These are phyloP conservation scores for Ophiosphaerella korrae DNA, from an alignment of 2,329 filamentous ascomycete genomes.

Conservation along the genomic window DNA sequence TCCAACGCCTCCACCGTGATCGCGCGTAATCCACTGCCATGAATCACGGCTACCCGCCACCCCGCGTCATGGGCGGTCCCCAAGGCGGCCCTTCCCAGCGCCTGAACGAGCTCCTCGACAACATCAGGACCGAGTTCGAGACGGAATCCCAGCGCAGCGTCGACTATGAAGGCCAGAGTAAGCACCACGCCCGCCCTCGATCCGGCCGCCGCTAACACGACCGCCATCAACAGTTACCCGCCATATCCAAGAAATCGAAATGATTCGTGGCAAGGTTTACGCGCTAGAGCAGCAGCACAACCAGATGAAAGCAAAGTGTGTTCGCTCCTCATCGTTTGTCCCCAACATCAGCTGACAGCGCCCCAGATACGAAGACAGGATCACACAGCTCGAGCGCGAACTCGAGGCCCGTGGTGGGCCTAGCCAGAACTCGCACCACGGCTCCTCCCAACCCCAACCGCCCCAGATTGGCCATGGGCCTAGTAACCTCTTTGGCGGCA, in stretches of 20 bases:
- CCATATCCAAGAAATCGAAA: slow-evolving; percentile 93
- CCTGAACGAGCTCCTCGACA: slow-evolving; percentile 88
- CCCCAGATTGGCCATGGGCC: slow-evolving; percentile 84
- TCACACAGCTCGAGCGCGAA: slow-evolving; percentile 82
- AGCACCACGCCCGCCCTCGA: slow-evolving; percentile 51
- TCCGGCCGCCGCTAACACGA: background rate
- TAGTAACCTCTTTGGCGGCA: slow-evolving; percentile 90
- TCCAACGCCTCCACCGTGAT: slow-evolving; percentile 9
- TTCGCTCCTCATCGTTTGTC: slow-evolving; percentile 12
- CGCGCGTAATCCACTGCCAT: slow-evolving; percentile 55
- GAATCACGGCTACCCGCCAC: slow-evolving; percentile 71
- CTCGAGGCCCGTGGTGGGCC: slow-evolving; percentile 74
- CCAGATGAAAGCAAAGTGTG: slow-evolving; percentile 88
- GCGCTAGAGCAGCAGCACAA: slow-evolving; percentile 89
- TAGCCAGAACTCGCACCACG: slow-evolving; percentile 74
- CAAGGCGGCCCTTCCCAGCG: slow-evolving; percentile 68
- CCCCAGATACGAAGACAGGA: slow-evolving; percentile 90
- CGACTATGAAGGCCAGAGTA: slow-evolving; percentile 93
- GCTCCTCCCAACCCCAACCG: slow-evolving; percentile 82
- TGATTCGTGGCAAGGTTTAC: slow-evolving; percentile 91
- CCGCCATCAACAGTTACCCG: slow-evolving; percentile 68
- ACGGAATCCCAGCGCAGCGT: slow-evolving; percentile 78
- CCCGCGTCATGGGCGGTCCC: slow-evolving; percentile 75
- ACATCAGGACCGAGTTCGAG: slow-evolving; percentile 90
- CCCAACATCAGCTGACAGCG: slow-evolving; percentile 11